Evolutionary conservation across 2,329 filamentous ascomycete genomes (phyloP).

Genomic region (Byssochlamys sp.): DNA sequence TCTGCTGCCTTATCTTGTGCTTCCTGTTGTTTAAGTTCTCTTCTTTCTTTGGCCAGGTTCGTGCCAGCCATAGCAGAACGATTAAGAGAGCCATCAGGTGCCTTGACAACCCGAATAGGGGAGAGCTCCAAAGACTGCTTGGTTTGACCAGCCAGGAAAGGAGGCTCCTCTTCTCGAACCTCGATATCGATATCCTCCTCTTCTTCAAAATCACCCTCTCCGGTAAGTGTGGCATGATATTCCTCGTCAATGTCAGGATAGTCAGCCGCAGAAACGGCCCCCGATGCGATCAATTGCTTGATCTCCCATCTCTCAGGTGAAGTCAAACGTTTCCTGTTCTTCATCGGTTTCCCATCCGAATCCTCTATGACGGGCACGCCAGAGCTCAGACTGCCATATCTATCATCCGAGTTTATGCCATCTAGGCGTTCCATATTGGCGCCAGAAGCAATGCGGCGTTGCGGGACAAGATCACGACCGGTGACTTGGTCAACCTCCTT

Average conservation of each 20-base stretch:
- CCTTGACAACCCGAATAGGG: constrained; percentile 91
- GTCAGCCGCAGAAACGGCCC: constrained; percentile 82
- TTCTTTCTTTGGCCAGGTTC: constrained; percentile 74
- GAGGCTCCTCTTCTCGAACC: constrained; percentile 88
- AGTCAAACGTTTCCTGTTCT: constrained; percentile 82
- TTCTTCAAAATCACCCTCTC: constrained; percentile 78
- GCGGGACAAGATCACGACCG: constrained; percentile 71
- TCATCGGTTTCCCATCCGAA: constrained; percentile 45
- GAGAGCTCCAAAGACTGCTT: constrained; percentile 92
- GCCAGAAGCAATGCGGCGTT: constrained; percentile 70
- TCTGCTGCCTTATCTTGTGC: constrained; percentile 67
- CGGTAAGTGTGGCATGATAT: constrained; percentile 76
- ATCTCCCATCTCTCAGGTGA: constrained; percentile 98
- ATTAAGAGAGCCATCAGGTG: constrained; percentile 95
- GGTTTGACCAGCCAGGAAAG: constrained; percentile 89
- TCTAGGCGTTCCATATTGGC: constrained; percentile 81
- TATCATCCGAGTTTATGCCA: constrained; percentile 45
- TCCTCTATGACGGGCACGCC: constrained; percentile 56
- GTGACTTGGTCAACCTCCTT: constrained; percentile 90
- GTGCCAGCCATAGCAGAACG: constrained; percentile 91
- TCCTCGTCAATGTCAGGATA: constrained; percentile 93
- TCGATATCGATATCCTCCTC: constrained; percentile 97
- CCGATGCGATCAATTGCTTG: constrained; percentile 87
- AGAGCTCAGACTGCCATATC: constrained; percentile 45
- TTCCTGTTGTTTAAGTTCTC: constrained; percentile 82